phyloP scores from a whole-genome alignment of 208 protist species.

The Crithidia expoeki region DNA sequence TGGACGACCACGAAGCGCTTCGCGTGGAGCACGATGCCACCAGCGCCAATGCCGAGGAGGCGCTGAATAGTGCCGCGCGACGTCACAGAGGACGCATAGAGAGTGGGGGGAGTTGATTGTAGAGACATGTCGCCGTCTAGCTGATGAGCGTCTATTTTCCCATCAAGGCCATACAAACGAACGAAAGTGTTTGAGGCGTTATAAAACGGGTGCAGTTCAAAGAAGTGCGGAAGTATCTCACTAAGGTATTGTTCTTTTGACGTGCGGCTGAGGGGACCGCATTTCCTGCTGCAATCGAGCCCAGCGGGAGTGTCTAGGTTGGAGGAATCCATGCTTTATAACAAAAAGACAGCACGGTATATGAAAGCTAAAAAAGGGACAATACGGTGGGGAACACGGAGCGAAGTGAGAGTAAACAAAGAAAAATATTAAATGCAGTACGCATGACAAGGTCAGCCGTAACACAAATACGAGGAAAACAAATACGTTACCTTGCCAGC shows the following conservation, averaged over 20 bases:
- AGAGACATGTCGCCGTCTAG: background rate
- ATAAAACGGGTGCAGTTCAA: slow-evolving; percentile 28
- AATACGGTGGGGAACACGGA: slow-evolving; percentile 1
- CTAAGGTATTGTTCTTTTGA: slow-evolving; percentile 16
- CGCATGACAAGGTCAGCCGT: too few relatives aligned
- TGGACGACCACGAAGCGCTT: slow-evolving; percentile 36
- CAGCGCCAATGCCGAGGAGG: slow-evolving; percentile 51
- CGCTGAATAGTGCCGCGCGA: slow-evolving; percentile 19
- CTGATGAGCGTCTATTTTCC: background rate
- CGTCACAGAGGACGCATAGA: background rate
- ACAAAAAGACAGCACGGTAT: background rate
- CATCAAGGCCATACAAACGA: background rate
- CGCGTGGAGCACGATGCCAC: slow-evolving; percentile 43
- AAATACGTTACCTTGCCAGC: too few relatives aligned
- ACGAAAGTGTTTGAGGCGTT: slow-evolving; percentile 5
- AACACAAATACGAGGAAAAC: background rate
- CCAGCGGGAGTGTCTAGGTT: slow-evolving; percentile 9
- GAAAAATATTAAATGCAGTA: background rate
- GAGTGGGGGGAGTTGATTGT: background rate
- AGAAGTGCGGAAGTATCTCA: slow-evolving; percentile 6
- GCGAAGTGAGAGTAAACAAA: background rate
- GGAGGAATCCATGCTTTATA: slow-evolving; percentile 37
- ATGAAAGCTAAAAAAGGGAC: background rate
- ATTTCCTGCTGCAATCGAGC: slow-evolving; percentile 2
- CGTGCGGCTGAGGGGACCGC: background rate